A percentile compares a stretch with the other conserved stretches of the same genome.
These are phyloP conservation scores for Tetrastigma voinierianum DNA, from an alignment of 164 flowering plant genomes.

Conservation along the genomic window DNA sequence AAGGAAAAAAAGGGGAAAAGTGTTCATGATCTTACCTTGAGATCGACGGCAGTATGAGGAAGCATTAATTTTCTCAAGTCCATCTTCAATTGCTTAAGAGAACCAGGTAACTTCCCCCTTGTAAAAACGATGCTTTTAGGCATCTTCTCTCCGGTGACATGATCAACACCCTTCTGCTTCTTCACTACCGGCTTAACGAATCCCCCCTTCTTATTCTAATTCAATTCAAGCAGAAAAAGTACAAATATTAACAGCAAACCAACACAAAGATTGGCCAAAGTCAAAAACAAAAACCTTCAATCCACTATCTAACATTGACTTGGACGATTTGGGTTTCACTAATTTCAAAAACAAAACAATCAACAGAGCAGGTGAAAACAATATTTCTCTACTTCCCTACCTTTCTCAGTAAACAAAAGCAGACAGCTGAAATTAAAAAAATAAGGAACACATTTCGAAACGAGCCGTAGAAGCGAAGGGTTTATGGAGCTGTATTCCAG, in stretches of 20 bases:
- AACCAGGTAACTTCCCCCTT: constrained; percentile 68
- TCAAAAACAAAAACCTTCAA: constrained; percentile 13
- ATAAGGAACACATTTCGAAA: constrained; percentile 46
- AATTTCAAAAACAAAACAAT: background rate
- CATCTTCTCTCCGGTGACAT: constrained; percentile 80
- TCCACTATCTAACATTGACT: background rate
- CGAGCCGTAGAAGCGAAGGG: constrained; percentile 35
- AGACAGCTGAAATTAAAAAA: no score
- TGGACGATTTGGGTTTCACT: background rate
- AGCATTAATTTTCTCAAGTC: constrained; percentile 91
- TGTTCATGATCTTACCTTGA: constrained; percentile 47
- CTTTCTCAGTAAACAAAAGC: background rate
- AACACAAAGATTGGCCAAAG: no score
- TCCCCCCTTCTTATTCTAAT: constrained; percentile 44
- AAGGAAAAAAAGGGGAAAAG: background rate
- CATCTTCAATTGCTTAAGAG: constrained; percentile 64
- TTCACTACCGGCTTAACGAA: constrained; percentile 52
- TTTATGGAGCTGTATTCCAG: background rate
- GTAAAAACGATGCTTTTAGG: constrained; percentile 88
- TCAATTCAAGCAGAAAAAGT: background rate
- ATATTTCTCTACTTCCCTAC: background rate
- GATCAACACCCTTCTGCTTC: constrained; percentile 62
- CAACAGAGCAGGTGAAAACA: background rate
- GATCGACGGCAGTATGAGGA: constrained; percentile 84
- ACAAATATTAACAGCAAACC: background rate